phyloP scores from a whole-genome alignment of 129 eudicot species.

The Helianthus tuberosus region DNA sequence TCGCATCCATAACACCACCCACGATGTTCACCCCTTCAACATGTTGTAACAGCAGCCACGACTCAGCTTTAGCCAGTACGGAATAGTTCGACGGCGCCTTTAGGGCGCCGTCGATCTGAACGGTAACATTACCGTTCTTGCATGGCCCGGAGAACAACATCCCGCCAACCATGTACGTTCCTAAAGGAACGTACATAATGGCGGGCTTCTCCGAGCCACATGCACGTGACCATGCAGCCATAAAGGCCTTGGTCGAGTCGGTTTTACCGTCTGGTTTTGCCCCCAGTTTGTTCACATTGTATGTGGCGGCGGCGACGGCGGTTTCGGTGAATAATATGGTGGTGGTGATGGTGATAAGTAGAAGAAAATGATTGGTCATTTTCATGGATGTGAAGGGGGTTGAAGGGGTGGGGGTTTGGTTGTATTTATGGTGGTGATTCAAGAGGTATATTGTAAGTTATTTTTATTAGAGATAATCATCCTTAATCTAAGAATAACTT shows the following conservation, averaged over 20 bases:
- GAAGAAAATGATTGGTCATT: conserved; percentile 28
- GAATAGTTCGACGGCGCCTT: conserved; percentile 55
- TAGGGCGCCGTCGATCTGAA: conserved; percentile 57
- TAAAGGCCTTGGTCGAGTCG: conserved; percentile 56
- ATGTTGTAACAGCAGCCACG: conserved; percentile 49
- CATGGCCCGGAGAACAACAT: conserved; percentile 45
- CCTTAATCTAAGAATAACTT: neutral
- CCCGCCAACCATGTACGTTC: conserved; percentile 44
- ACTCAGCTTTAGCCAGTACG: conserved; percentile 33
- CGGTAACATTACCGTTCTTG: conserved; percentile 37
- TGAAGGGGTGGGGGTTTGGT: conserved; percentile 25
- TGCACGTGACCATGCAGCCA: conserved; percentile 58
- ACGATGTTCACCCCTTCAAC: conserved; percentile 53
- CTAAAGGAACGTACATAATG: conserved; percentile 56
- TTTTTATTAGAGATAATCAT: conserved; percentile 7
- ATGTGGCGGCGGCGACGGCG: conserved; percentile 3
- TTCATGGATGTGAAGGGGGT: conserved; percentile 23
- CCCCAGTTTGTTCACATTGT: conserved; percentile 47
- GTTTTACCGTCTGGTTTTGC: conserved; percentile 64
- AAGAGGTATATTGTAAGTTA: conserved; percentile 20
- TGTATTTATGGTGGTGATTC: conserved; percentile 35
- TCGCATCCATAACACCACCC: conserved; percentile 67
- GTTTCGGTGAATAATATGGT: conserved; percentile 16
- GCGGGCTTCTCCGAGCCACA: conserved; percentile 52
- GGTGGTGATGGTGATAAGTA: neutral